Evolutionary conservation across 495 filamentous ascomycete genomes (phyloP).

Genomic region (Aspergillus hancockii): DNA sequence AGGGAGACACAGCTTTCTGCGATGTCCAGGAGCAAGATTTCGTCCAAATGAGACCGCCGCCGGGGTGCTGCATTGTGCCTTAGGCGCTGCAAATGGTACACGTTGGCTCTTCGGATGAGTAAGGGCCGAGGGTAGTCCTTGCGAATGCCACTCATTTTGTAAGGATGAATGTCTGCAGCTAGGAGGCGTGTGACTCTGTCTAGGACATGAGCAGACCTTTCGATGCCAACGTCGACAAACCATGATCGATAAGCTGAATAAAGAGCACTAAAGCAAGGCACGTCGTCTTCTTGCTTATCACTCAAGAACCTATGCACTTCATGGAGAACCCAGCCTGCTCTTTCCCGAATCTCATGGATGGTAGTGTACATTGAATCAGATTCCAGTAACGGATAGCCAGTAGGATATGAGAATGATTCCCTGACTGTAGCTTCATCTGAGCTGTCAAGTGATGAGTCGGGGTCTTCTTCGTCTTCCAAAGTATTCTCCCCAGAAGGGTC

Average conservation of each 20-base stretch:
- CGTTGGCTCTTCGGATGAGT: conserved; percentile 83
- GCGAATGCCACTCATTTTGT: conserved; percentile 88
- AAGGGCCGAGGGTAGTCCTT: conserved; percentile 92
- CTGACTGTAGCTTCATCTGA: conserved; percentile 82
- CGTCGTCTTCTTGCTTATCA: conserved; percentile 88
- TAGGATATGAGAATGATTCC: conserved; percentile 79
- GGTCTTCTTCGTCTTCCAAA: conserved; percentile 56
- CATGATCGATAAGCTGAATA: conserved; percentile 93
- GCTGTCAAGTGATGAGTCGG: conserved; percentile 63
- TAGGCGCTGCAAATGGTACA: conserved; percentile 91
- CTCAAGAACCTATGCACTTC: conserved; percentile 81
- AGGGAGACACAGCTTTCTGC: conserved; percentile 89
- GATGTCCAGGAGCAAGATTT: conserved; percentile 79
- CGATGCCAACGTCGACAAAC: conserved; percentile 97
- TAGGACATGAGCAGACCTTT: conserved; percentile 89
- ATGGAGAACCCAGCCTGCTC: conserved; percentile 77
- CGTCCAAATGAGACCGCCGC: conserved; percentile 81
- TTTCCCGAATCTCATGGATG: conserved; percentile 78
- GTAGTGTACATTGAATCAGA: conserved; percentile 63
- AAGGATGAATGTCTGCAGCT: conserved; percentile 80
- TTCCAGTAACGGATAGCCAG: conserved; percentile 77
- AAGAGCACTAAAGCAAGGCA: conserved; percentile 87
- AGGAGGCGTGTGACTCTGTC: conserved; percentile 83
- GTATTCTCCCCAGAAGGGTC: conserved; percentile 37
- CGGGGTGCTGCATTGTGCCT: conserved; percentile 89